Conservation (phyloP, 78 protist genomes). For the Paulinella micropora region DNA sequence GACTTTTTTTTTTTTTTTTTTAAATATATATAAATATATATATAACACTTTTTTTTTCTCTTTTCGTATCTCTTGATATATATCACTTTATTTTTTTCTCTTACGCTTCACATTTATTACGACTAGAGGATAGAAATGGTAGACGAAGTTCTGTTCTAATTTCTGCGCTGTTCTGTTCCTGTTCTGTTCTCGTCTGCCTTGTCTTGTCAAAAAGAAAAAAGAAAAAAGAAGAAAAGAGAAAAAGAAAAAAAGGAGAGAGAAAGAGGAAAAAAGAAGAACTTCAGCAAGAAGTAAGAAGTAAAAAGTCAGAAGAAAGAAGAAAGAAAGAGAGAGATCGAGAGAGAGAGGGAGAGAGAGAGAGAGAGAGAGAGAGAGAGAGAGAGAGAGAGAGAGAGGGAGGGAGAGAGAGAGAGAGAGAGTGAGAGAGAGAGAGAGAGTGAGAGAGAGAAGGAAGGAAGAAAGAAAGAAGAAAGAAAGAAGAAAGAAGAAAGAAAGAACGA, state of each 20-base stretch:
- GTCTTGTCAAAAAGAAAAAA: no score
- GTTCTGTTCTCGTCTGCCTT: not conserved
- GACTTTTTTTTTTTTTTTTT: no score
- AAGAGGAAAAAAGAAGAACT: not conserved
- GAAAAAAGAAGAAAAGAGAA: not conserved
- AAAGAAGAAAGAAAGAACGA: no score
- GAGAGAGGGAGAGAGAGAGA: not conserved
- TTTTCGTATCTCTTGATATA: no score
- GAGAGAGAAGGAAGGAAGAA: not conserved
- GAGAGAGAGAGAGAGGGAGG: not conserved
- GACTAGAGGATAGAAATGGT: not conserved
- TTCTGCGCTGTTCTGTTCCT: no score
- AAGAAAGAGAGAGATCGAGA: no score
- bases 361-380: not conserved
- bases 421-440: not conserved
- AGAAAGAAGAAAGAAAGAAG: no score
- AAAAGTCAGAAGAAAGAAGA: no score
- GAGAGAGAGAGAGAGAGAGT: not conserved
- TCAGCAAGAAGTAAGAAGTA: no score
- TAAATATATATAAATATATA: no score
- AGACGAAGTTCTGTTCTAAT: not conserved
- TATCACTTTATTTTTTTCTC: no score
- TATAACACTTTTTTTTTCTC: no score
- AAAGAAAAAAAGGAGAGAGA: not conserved
- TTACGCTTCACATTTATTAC: not conserved